These are phyloP conservation scores for Penicillium arizonense DNA, from an alignment of 495 filamentous ascomycete genomes.

Conservation along the genomic window DNA sequence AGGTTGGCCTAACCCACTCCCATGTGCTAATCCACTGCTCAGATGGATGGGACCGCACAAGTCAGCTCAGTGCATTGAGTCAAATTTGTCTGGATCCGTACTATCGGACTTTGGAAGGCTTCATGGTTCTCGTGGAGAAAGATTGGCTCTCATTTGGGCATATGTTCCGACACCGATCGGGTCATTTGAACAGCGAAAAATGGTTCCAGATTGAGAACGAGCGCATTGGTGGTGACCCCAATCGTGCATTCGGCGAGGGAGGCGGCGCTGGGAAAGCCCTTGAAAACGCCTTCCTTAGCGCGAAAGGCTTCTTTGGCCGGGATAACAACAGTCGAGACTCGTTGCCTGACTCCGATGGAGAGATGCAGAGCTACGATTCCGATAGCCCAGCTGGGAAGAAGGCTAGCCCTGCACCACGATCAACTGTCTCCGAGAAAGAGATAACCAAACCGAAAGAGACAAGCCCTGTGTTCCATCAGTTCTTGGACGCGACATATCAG, in stretches of 20 bases:
- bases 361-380: conserved; percentile 55
- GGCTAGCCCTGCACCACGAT: conserved; percentile 36
- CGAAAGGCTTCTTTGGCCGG: conserved; percentile 86
- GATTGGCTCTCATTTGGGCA: conserved; percentile 98
- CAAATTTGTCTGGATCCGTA: conserved; percentile 96
- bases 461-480: conserved; percentile 97
- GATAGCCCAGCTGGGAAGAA: conserved; percentile 41
- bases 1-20: conserved; percentile 87
- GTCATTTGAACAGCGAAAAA: conserved; percentile 83
- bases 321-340: conserved; percentile 68
- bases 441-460: conserved; percentile 78
- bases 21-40: conserved; percentile 98
- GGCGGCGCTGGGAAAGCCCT: conserved; percentile 70
- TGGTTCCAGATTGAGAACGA: conserved; percentile 89
- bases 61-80: conserved; percentile 89
- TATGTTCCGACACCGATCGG: conserved; percentile 90
- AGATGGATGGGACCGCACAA: conserved; percentile 97
- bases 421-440: conserved; percentile 46
- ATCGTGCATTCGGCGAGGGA: conserved; percentile 45
- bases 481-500: conserved; percentile 93
- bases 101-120: conserved; percentile 92
- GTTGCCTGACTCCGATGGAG: conserved; percentile 58
- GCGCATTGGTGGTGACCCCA: conserved; percentile 47
- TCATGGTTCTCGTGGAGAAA: conserved; percentile 93
- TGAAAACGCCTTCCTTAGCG: conserved; percentile 82